Percentiles rank a stretch among this genome's conserved stretches.
Evolutionary conservation across 495 filamentous ascomycete genomes (phyloP).

Genomic region (Arthonia radiata): DNA sequence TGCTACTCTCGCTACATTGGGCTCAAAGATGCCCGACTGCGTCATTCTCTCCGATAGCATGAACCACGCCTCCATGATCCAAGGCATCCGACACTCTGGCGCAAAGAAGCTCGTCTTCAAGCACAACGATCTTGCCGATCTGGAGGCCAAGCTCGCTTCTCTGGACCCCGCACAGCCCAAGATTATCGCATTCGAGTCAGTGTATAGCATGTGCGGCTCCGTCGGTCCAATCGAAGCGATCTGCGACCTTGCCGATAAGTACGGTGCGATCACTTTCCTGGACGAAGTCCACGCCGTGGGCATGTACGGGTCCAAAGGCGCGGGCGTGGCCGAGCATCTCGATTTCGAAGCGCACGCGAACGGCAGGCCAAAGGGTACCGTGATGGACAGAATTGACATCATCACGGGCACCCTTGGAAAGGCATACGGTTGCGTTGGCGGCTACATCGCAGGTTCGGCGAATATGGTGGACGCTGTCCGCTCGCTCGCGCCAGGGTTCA

Average conservation of each 20-base stretch:
- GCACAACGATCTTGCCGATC: slow-evolving; percentile 78
- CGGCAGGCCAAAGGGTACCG: slow-evolving; percentile 49
- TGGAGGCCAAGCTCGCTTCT: slow-evolving; percentile 75
- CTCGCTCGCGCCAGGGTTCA: slow-evolving; percentile 89
- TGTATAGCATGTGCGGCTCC: slow-evolving; percentile 97
- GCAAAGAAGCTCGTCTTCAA: slow-evolving; percentile 96
- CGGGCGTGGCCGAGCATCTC: slow-evolving; percentile 89
- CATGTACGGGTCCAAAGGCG: slow-evolving; percentile 94
- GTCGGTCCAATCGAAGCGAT: slow-evolving; percentile 90
- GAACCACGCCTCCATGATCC: slow-evolving; percentile 98
- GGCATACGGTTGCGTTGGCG: slow-evolving; percentile 91
- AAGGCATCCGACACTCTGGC: slow-evolving; percentile 91
- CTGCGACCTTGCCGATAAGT: slow-evolving; percentile 88
- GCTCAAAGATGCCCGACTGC: slow-evolving; percentile 86
- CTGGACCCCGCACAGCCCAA: slow-evolving; percentile 68
- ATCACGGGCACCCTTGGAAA: slow-evolving; percentile 94
- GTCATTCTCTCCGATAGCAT: slow-evolving; percentile 86
- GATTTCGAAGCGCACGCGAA: slow-evolving; percentile 60
- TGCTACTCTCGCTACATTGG: slow-evolving; percentile 84
- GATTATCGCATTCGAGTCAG: slow-evolving; percentile 95
- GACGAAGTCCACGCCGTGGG: slow-evolving; percentile 97
- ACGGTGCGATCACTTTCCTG: slow-evolving; percentile 88
- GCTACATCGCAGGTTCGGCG: slow-evolving; percentile 80
- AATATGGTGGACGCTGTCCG: slow-evolving; percentile 87
- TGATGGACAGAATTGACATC: slow-evolving; percentile 92